Evolutionary conservation across 2,329 filamentous ascomycete genomes (phyloP).

Genomic region (Leptographium radiaticola): DNA sequence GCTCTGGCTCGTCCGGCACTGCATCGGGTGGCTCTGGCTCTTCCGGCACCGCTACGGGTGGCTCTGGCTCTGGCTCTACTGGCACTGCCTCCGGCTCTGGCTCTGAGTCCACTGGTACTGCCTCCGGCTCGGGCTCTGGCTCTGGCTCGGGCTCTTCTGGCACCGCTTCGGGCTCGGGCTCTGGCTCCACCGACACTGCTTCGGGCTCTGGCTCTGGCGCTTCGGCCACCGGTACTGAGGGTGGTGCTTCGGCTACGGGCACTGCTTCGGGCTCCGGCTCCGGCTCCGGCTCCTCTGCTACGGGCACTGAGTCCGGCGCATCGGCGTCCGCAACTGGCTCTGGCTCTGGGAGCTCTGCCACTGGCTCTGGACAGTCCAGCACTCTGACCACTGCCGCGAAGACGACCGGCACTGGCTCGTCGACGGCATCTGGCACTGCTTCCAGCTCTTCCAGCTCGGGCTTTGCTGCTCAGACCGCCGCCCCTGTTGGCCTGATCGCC

Average conservation of each 20-base stretch:
- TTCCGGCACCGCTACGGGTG: background rate
- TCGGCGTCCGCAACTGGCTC: background rate
- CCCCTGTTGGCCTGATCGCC: too few species aligned
- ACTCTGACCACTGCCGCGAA: too few species aligned
- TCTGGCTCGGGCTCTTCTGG: constrained; percentile 1
- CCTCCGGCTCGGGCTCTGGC: background rate
- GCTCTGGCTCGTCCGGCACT: background rate
- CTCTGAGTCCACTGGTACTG: background rate
- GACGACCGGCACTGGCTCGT: too few species aligned
- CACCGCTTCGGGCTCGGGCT: background rate
- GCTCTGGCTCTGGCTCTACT: background rate
- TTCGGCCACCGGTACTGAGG: background rate
- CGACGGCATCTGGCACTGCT: too few species aligned
- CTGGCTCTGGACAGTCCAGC: background rate
- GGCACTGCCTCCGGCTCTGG: background rate
- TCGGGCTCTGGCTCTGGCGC: background rate
- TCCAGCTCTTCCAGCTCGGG: too few species aligned
- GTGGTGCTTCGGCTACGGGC: background rate
- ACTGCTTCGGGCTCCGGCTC: background rate
- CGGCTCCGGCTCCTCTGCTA: background rate
- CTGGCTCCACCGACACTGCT: constrained; percentile 1
- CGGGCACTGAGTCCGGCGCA: background rate
- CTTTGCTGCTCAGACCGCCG: too few species aligned
- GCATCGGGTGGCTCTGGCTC: background rate
- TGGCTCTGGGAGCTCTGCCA: background rate